Evolutionary conservation across 257 asterid species (phyloP).

Genomic region (Oldenlandia corymbosa): DNA sequence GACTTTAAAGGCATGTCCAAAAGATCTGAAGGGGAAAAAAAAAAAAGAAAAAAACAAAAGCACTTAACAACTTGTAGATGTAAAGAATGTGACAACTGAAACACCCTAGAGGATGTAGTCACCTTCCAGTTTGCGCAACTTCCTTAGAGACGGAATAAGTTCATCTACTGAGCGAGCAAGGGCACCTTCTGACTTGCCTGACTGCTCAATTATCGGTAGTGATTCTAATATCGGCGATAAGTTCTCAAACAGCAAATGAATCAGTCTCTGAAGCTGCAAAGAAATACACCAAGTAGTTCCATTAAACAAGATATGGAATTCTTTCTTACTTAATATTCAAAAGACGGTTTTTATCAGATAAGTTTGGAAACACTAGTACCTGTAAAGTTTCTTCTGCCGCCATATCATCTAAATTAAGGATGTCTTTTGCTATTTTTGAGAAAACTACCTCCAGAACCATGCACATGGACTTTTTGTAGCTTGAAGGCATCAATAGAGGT

Average conservation of each 20-base stretch:
- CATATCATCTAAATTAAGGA: slow-evolving; percentile 86
- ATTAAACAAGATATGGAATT: slow-evolving; percentile 16
- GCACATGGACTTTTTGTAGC: slow-evolving; percentile 67
- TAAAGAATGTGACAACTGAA: slow-evolving; percentile 2
- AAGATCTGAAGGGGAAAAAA: too few species aligned
- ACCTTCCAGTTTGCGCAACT: slow-evolving; percentile 78
- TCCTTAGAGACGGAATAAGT: slow-evolving; percentile 55
- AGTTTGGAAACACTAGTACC: slow-evolving; percentile 29
- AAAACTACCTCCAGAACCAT: slow-evolving; percentile 65
- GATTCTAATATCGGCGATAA: slow-evolving; percentile 61
- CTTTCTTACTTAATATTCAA: slow-evolving; percentile 2
- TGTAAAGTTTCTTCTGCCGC: slow-evolving; percentile 98
- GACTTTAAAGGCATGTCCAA: slow-evolving; percentile 92
- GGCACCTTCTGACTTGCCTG: slow-evolving; percentile 41
- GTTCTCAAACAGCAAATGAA: slow-evolving; percentile 78
- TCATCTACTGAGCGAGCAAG: slow-evolving; percentile 28
- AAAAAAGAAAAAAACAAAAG: too few species aligned
- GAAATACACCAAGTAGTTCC: slow-evolving; percentile 5
- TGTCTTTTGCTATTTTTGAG: slow-evolving; percentile 66
- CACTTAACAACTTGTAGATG: too few species aligned
- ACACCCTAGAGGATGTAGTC: slow-evolving; percentile 9
- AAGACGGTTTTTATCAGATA: not conserved
- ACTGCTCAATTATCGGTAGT: slow-evolving; percentile 32
- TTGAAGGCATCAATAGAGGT: slow-evolving; percentile 66
- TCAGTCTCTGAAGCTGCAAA: slow-evolving; percentile 72